Percentiles rank a stretch among this genome's conserved stretches.
Conservation (phyloP, 257 asterid genomes). For the Fraxinus anomala region DNA sequence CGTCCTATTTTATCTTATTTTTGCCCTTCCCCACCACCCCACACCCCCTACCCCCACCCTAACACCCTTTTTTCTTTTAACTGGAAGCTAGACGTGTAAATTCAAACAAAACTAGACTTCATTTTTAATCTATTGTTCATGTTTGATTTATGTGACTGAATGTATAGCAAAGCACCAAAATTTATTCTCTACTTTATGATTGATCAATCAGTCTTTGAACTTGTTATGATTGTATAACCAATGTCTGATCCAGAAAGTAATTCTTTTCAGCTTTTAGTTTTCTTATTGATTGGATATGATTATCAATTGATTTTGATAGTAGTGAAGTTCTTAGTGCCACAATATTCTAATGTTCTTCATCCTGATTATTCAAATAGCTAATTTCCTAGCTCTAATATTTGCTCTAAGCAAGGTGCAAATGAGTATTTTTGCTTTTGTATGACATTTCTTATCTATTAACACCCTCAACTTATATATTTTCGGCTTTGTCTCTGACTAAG, state of each 20-base stretch:
- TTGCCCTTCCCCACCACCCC: neutral
- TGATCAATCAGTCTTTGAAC: neutral
- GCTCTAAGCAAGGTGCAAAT: too few species aligned
- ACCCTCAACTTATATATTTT: constrained; percentile 2
- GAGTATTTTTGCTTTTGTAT: neutral
- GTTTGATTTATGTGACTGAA: constrained; percentile 6
- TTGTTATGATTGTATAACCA: neutral
- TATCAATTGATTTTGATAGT: neutral
- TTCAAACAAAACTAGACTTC: neutral
- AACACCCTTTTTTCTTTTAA: neutral
- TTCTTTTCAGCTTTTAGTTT: neutral
- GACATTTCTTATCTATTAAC: neutral
- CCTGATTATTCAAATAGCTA: neutral
- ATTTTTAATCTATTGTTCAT: neutral
- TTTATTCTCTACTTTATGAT: constrained; percentile 9
- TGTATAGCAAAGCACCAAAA: neutral
- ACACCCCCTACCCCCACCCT: too few species aligned
- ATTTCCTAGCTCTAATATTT: neutral
- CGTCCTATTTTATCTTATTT: neutral
- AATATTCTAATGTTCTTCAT: neutral
- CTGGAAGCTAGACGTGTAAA: neutral
- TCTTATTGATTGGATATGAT: neutral
- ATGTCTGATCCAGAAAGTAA: neutral
- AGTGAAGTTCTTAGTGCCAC: neutral
- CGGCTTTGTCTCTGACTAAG: neutral